These are phyloP conservation scores for Metschnikowia arizonensis DNA, from an alignment of 805 yeast genomes.

Conservation along the genomic window DNA sequence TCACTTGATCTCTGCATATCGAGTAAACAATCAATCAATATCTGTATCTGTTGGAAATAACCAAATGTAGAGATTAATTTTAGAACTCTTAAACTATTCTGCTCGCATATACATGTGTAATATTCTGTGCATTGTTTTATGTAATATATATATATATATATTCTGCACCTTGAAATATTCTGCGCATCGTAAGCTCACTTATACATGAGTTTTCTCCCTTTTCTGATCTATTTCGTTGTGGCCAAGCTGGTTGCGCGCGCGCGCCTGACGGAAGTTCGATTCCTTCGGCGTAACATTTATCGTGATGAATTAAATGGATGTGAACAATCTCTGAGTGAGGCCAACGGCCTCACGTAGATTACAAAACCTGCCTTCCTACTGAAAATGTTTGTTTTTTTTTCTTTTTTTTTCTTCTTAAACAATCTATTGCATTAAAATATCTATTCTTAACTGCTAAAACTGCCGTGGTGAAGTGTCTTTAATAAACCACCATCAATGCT, in stretches of 20 bases:
- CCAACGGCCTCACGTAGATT: slow-evolving; percentile 41
- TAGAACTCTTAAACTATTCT: neutral
- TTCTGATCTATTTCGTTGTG: slow-evolving; percentile 14
- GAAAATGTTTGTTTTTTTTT: slow-evolving; percentile 25
- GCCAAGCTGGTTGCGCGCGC: slow-evolving; percentile 14
- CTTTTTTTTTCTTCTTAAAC: slow-evolving; percentile 6
- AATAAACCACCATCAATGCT: neutral
- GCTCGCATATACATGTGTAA: neutral
- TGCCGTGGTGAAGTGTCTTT: neutral
- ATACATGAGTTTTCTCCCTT: neutral
- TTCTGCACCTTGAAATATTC: no score
- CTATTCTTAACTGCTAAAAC: neutral
- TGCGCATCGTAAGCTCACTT: neutral
- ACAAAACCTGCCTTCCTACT: slow-evolving; percentile 51
- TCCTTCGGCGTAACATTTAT: slow-evolving; percentile 20
- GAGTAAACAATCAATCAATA: no score
- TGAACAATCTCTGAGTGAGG: slow-evolving; percentile 48
- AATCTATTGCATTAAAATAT: neutral
- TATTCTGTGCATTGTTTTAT: no score
- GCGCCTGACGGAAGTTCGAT: slow-evolving; percentile 21
- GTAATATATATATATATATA: no score
- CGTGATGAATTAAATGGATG: slow-evolving; percentile 46
- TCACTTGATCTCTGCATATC: no score
- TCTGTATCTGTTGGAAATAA: no score
- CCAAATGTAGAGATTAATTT: neutral